phyloP scores from a whole-genome alignment of 2,329 filamentous ascomycete genomes.

The Elsinoe australis region DNA sequence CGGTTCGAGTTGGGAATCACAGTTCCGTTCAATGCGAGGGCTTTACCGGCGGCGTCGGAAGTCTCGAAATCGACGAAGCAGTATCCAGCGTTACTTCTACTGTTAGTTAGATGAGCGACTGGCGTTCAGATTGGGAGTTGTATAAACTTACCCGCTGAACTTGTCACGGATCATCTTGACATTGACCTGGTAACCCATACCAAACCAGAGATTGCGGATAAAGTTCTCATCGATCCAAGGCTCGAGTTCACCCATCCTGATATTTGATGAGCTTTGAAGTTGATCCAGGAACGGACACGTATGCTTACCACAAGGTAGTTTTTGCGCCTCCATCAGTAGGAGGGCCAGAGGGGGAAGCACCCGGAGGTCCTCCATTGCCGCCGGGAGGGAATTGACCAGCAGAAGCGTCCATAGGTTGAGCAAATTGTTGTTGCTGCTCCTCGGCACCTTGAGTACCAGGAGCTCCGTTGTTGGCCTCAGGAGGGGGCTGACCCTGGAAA shows the following conservation, averaged over 20 bases:
- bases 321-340: slow-evolving; percentile 40
- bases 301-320: slow-evolving; percentile 47
- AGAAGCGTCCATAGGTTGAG: slow-evolving; percentile 48
- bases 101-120: slow-evolving; percentile 20
- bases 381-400: slow-evolving; percentile 37
- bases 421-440: slow-evolving; percentile 47
- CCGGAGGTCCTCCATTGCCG: slow-evolving; percentile 40
- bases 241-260: slow-evolving; percentile 97
- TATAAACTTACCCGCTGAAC: slow-evolving; percentile 89
- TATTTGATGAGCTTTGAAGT: slow-evolving; percentile 25
- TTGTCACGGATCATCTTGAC: slow-evolving; percentile 99
- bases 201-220: slow-evolving; percentile 88
- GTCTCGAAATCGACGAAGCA: slow-evolving; percentile 92
- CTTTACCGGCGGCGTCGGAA: slow-evolving; percentile 81
- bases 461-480: slow-evolving; percentile 42
- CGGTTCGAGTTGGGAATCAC: slow-evolving; percentile 89
- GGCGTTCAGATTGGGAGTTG: too few relatives aligned
- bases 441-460: slow-evolving; percentile 44
- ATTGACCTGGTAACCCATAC: slow-evolving; percentile 88
- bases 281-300: slow-evolving; percentile 12
- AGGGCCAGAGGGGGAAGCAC: slow-evolving; percentile 26
- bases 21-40: slow-evolving; percentile 78
- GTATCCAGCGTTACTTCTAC: slow-evolving; percentile 84
- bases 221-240: slow-evolving; percentile 99
- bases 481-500: slow-evolving; percentile 53